phyloP scores from a whole-genome alignment of 345 rosid genomes.

The Syzygium aqueum region DNA sequence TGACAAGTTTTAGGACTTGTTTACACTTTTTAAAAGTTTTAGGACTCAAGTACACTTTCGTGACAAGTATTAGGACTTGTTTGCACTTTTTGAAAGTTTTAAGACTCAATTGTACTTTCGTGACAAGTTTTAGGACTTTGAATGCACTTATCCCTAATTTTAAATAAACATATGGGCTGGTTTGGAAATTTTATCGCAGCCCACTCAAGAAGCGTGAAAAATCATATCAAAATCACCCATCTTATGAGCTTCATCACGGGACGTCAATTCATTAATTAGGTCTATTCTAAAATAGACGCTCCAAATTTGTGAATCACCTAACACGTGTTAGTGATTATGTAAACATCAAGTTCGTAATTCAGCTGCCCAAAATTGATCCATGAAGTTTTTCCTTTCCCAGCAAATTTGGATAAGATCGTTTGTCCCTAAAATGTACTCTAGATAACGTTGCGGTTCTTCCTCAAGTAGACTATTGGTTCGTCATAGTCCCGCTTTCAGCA shows the following conservation, averaged over 20 bases:
- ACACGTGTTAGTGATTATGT: background rate
- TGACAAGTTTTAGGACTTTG: no score
- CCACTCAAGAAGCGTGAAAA: background rate
- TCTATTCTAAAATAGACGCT: background rate
- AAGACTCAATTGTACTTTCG: no score
- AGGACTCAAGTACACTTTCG: no score
- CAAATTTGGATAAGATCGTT: background rate
- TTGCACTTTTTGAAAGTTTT: no score
- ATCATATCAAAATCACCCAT: rapidly evolving
- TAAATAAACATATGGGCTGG: rapidly evolving
- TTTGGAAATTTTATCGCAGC: background rate
- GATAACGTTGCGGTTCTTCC: background rate
- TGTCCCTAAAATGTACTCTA: background rate
- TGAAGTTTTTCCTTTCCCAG: background rate
- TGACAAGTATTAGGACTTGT: no score
- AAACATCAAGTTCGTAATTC: rapidly evolving
- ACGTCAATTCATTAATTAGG: rapidly evolving
- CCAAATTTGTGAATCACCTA: background rate
- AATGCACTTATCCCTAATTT: no score
- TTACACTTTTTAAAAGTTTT: no score
- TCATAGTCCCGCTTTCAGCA: background rate
- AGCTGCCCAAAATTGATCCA: background rate
- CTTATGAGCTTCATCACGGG: rapidly evolving
- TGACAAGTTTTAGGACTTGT: no score
- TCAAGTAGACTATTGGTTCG: rapidly evolving